Percentiles rank a stretch among this genome's conserved stretches.
phyloP scores from a whole-genome alignment of 192 early-diverging fungal species.

The Radiomyces spectabilis region DNA sequence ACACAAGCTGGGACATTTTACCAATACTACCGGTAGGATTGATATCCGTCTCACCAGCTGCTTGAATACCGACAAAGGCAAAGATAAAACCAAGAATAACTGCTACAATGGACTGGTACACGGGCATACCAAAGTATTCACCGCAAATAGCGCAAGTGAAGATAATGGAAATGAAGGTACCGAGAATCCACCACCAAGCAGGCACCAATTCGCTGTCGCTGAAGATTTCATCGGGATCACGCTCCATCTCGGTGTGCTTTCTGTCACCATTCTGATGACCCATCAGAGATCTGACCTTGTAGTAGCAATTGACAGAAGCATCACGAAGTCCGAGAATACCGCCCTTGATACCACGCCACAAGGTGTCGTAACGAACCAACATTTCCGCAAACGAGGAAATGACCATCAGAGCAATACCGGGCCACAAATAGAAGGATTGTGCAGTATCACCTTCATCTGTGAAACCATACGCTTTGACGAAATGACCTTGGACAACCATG shows the following conservation, averaged over 20 bases:
- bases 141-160: conserved; percentile 50
- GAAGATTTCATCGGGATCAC: conserved; percentile 33
- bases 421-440: conserved; percentile 64
- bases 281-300: too few species aligned
- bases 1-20: conserved; percentile 59
- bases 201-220: conserved; percentile 43
- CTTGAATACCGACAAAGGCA: conserved; percentile 56
- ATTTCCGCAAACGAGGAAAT: conserved; percentile 58
- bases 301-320: background rate
- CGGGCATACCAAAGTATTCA: conserved; percentile 44
- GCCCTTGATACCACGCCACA: conserved; percentile 37
- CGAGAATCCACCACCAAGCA: conserved; percentile 43
- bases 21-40: conserved; percentile 58
- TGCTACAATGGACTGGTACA: conserved; percentile 50
- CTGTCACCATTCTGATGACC: too few species aligned
- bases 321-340: conserved; percentile 8
- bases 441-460: conserved; percentile 29
- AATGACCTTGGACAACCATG: conserved; percentile 32
- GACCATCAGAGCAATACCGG: conserved; percentile 62
- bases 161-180: conserved; percentile 42
- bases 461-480: conserved; percentile 24
- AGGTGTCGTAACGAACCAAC: conserved; percentile 31
- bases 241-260: conserved; percentile 2
- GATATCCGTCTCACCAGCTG: conserved; percentile 62
- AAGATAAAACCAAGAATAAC: conserved; percentile 58